Evolutionary conservation across 106 monocot species (phyloP).

Genomic region (Narthecium ossifragum): DNA sequence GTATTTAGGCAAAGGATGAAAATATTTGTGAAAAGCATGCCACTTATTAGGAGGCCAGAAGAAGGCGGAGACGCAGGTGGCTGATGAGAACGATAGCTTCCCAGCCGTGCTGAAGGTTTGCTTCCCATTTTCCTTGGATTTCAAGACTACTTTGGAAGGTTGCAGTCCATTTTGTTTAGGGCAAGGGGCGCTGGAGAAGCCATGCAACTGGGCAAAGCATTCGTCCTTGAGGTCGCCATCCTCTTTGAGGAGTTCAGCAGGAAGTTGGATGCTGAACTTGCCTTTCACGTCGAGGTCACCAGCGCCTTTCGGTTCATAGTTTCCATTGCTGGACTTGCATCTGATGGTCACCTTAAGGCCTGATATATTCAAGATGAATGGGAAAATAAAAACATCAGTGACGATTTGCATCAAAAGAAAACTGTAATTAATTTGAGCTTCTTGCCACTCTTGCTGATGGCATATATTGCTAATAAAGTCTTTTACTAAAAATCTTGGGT

Average conservation of each 20-base stretch:
- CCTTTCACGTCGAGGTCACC: constrained; percentile 20
- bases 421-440: no score
- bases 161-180: constrained; percentile 2
- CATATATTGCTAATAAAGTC: no score
- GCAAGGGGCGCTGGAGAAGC: constrained; percentile 17
- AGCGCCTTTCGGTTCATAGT: constrained; percentile 15
- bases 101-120: constrained; percentile 4
- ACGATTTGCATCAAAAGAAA: no score
- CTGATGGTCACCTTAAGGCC: constrained; percentile 30
- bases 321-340: constrained; percentile 24
- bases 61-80: constrained; percentile 21
- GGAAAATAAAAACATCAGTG: no score
- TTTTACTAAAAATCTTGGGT: no score
- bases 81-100: constrained; percentile 22
- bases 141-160: constrained; percentile 8
- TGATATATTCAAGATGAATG: background rate
- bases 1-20: no score
- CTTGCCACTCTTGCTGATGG: no score
- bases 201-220: constrained; percentile 33
- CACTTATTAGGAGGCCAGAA: background rate
- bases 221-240: constrained; percentile 14
- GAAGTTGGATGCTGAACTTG: constrained; percentile 20
- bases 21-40: constrained; percentile 4
- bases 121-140: background rate
- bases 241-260: constrained; percentile 2